Conservation (phyloP, 2,329 filamentous ascomycete species). For the Colletotrichum gigasporum region DNA sequence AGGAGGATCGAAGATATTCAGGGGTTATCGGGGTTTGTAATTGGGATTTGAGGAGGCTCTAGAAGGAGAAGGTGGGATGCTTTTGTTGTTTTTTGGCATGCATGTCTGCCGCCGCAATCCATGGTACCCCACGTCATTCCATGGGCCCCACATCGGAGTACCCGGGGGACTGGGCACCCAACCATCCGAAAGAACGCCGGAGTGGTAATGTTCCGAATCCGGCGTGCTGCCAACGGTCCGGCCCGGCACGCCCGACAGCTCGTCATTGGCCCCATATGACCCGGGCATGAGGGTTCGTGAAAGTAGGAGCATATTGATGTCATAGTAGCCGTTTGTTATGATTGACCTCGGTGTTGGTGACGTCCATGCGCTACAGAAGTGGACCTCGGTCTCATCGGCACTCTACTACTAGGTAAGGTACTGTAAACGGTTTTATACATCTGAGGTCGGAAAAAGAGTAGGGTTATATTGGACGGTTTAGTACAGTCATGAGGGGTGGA, state of each 20-base stretch:
- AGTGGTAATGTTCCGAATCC: constrained; percentile 10
- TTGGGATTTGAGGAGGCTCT: constrained; percentile 1
- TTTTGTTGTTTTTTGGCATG: constrained; percentile 24
- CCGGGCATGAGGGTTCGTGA: not conserved
- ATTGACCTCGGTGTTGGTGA: not conserved
- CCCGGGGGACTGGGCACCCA: not conserved
- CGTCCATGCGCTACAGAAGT: too few species aligned
- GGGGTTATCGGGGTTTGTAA: constrained; percentile 11
- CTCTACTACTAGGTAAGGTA: too few species aligned
- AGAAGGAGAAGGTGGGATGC: constrained; percentile 15
- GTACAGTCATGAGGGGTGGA: too few species aligned
- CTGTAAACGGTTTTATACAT: too few species aligned
- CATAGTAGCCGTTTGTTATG: not conserved
- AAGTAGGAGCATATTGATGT: not conserved
- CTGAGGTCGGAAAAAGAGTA: too few species aligned
- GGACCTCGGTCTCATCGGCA: too few species aligned
- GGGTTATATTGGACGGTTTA: too few species aligned
- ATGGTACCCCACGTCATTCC: constrained; percentile 27
- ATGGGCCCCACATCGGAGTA: constrained; percentile 1
- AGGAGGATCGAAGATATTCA: constrained; percentile 18
- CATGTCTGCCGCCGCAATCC: not conserved
- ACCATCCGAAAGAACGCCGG: constrained; percentile 5
- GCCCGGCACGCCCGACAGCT: not conserved
- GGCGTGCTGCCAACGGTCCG: constrained; percentile 13
- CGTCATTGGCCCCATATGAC: not conserved